Base-by-base conservation (phyloP, 83 land plant species). In the Diphasiastrum complanatum region DNA sequence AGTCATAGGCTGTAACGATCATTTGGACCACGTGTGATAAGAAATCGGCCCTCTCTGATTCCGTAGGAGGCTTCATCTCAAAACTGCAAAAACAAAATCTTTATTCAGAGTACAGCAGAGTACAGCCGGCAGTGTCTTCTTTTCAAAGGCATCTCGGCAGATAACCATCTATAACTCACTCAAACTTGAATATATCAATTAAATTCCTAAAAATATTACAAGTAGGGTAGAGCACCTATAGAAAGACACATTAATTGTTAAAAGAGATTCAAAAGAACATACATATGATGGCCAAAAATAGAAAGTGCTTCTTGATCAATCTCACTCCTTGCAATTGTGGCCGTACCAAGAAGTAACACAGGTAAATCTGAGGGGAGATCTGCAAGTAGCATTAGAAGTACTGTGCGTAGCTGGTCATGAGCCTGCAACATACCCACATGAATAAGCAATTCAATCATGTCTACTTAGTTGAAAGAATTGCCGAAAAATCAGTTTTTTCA, bases 301-400 rank as follows among this genome's bases (percentile, higher is more conserved):
- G 54, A 27, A 6, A 37, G 38, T 18, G 78, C 48, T 20, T 74
- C 75, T 47, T 56, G 76, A 34, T 78, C 83, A 49, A 79, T 6
- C 28, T 83, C 86, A 57, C 45, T 45, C 45, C 45, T 41, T 10
- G 83, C 33, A 22, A 65, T 67, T 29, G 83, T 37, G 48, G 85
- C 73, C 68, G 96, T 83, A 64, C 86, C 98, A 57, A 93, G 80
- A 24, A 93, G 69, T 45, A 93, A 59, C 54, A 93, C 78, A 1
- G 98, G 98, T 23, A 81, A 71, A 62, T 93, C 73, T 25, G 98
- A 89, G 30, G 96, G 98, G 26, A 93, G 41, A 51, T 89, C 98
- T 16, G 83, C 86, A 71, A 93, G 60, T 11, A 89, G 72, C 64
- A 86, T 93, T 60, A 63, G 5, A 52, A 93, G 57, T 31, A 93